Evolutionary conservation across 2,329 filamentous ascomycete genomes (phyloP).

Genomic region (Colletotrichum ledebouriae): DNA sequence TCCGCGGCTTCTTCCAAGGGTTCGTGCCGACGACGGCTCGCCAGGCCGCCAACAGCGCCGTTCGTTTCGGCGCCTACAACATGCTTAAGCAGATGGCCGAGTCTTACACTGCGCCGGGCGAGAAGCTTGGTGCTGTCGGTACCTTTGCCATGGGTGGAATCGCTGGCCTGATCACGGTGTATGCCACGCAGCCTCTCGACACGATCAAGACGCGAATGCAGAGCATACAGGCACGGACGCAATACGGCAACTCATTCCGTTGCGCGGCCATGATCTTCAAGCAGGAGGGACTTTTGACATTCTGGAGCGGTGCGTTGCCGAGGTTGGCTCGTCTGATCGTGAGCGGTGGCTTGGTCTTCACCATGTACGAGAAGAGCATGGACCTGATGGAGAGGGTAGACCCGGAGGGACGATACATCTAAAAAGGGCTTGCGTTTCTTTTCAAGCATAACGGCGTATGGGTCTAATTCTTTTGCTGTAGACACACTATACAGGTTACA

Average conservation of each 20-base stretch:
- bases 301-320: constrained; percentile 95
- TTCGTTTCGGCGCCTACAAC: constrained; percentile 91
- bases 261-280: constrained; percentile 88
- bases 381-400: constrained; percentile 85
- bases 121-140: constrained; percentile 88
- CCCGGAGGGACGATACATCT: constrained; percentile 87
- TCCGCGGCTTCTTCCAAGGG: constrained; percentile 96
- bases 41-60: constrained; percentile 94
- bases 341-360: constrained; percentile 97
- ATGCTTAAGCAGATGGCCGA: constrained; percentile 91
- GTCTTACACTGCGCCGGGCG: constrained; percentile 91
- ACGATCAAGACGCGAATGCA: constrained; percentile 99
- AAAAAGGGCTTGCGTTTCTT: constrained; percentile 43
- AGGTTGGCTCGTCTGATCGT: constrained; percentile 86
- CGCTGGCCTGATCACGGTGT: constrained; percentile 92
- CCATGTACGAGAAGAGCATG: constrained; percentile 98
- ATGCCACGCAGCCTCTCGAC: constrained; percentile 81
- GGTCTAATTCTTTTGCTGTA: constrained; percentile 38
- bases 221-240: constrained; percentile 83
- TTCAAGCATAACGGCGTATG: constrained; percentile 23
- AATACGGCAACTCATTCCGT: constrained; percentile 89
- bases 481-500: constrained; percentile 41
- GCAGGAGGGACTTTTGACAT: constrained; percentile 88
- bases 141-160: constrained; percentile 93
- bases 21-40: constrained; percentile 95